Evolutionary conservation across 1,284 basidiomycete species (phyloP), one percentile per base, ranked within the genome.

Genomic region (Prillingera fragicola): DNA sequence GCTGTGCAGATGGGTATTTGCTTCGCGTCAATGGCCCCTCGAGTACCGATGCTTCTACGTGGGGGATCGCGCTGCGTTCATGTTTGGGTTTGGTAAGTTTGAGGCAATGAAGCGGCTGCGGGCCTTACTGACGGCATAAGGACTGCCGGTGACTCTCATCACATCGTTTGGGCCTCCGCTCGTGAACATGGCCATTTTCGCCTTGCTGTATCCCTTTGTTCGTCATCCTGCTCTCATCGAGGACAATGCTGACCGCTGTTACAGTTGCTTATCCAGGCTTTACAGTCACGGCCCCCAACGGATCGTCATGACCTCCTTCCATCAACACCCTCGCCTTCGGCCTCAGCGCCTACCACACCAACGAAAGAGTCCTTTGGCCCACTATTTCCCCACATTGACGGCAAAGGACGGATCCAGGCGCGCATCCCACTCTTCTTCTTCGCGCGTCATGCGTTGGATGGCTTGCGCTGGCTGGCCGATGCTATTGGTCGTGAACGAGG

Each of bases 171-270:
- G 64, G 4, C 61, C 67, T 4, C 65, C 67, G 5, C 33, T 73
- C n/a, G 55, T 71, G 38, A 66, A 62, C 40, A 68, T 72, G 57
- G 61, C 67, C 10, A 46, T 72, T 15, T 73, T 72, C 50, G 67
- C 70, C 3, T 41, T 71, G 6, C 52, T 71, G 33, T 72, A 70
- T 38, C 72, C 72, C 4, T 61, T 72, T 34, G 65, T 69, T 33
- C 34, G 65, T 57, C 9, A 13, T 8, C 13, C 37, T 13, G 22
- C 14, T 4, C 13, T 21, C 7, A 26, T 15, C 27, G 31, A 18
- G 28, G 17, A 24, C 2, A 33, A 32, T 12, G 19, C 33, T 33
- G 7, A 33, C 33, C 24, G 18, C n/a, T 13, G 6, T 12, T 22
- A 1, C 46, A 69, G 67, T 67, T 69, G 41, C 63, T 70, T 15